phyloP scores from a whole-genome alignment of 2,329 filamentous ascomycete genomes.

The Colletotrichum sp. region DNA sequence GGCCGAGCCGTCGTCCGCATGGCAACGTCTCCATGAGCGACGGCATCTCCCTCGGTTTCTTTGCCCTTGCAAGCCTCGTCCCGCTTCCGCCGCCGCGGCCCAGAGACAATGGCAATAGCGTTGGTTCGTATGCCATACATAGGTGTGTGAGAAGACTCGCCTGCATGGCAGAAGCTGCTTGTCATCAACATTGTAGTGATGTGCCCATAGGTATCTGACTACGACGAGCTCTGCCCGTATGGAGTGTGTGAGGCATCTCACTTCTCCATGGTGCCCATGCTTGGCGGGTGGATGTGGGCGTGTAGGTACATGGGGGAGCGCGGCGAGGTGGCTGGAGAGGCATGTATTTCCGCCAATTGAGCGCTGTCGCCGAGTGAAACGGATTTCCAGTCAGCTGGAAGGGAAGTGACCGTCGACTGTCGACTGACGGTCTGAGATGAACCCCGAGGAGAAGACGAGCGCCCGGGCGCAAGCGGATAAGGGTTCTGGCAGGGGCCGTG shows the following conservation, averaged over 20 bases:
- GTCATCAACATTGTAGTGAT: neutral
- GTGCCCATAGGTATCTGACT: neutral
- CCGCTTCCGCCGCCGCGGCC: neutral
- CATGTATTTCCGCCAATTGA: neutral
- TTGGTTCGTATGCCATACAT: neutral
- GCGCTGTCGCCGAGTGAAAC: neutral
- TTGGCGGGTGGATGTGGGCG: neutral
- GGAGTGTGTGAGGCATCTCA: neutral
- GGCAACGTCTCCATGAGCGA: neutral
- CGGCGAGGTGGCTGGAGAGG: neutral
- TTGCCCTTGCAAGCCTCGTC: neutral
- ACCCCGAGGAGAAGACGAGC: neutral
- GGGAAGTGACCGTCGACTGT: neutral
- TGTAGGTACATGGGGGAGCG: neutral
- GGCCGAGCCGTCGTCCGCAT: slow-evolving; percentile 12
- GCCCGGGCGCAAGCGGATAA: slow-evolving; percentile 23
- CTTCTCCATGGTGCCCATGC: neutral
- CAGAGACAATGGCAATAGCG: neutral
- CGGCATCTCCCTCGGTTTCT: neutral
- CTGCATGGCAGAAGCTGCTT: neutral
- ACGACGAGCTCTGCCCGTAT: neutral
- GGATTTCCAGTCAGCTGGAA: neutral
- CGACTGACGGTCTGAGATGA: slow-evolving; percentile 12
- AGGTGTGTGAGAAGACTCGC: neutral
- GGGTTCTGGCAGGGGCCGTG: slow-evolving; percentile 24